Conservation (phyloP, 2,329 filamentous ascomycete species). For the Blastomyces emzantsi region DNA sequence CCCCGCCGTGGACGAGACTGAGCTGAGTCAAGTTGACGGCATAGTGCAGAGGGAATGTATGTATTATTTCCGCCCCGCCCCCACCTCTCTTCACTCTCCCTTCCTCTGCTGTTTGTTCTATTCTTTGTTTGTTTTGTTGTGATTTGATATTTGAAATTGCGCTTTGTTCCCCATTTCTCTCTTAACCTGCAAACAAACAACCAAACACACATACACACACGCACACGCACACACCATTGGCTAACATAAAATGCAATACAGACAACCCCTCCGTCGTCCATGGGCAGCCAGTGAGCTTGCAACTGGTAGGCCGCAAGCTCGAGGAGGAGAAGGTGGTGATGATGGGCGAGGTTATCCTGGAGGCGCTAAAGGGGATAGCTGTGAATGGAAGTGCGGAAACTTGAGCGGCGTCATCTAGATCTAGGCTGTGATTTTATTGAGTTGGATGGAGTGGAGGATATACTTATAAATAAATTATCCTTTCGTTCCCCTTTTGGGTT, state of each 20-base stretch:
- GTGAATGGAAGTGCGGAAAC: background rate
- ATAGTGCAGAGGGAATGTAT: slow-evolving; percentile 43
- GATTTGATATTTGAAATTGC: no score
- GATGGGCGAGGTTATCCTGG: slow-evolving; percentile 30
- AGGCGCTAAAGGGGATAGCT: slow-evolving; percentile 15
- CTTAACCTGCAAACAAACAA: no score
- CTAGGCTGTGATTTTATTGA: background rate
- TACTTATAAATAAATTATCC: background rate
- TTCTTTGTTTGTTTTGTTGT: background rate
- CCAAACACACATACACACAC: no score
- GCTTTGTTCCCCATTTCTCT: no score
- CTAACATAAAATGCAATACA: slow-evolving; percentile 18
- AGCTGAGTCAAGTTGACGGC: slow-evolving; percentile 37
- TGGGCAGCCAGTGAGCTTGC: slow-evolving; percentile 24
- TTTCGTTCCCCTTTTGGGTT: background rate
- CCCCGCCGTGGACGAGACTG: slow-evolving; percentile 23
- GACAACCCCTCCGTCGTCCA: slow-evolving; percentile 41
- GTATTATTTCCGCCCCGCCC: no score
- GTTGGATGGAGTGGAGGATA: background rate
- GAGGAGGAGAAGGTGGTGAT: slow-evolving; percentile 31
- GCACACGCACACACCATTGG: no score
- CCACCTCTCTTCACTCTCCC: no score
- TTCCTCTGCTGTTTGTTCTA: background rate
- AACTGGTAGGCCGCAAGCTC: slow-evolving; percentile 23
- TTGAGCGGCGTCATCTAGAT: background rate